Evolutionary conservation across 169 alveolate genomes (phyloP).

Genomic region (Neospora caninum): DNA sequence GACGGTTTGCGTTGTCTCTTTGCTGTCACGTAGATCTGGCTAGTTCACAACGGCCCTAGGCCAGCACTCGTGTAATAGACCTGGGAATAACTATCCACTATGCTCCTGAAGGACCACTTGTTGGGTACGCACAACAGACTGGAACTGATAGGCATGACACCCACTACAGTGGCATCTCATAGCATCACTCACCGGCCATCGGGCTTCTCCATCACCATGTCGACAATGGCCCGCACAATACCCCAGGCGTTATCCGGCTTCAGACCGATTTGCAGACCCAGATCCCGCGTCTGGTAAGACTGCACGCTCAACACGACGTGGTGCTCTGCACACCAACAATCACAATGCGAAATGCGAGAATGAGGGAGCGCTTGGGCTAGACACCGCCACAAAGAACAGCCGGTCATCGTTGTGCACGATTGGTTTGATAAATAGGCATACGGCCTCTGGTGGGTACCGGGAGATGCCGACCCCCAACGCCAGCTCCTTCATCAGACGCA

Average conservation of each 20-base stretch:
- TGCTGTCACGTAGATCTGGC: too few relatives aligned
- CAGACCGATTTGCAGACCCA: slow-evolving; percentile 90
- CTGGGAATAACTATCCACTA: background rate
- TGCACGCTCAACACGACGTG: slow-evolving; percentile 85
- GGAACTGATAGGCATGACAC: background rate
- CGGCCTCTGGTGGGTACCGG: too few relatives aligned
- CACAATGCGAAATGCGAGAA: background rate
- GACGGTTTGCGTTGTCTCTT: too few relatives aligned
- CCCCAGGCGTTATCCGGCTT: slow-evolving; percentile 92
- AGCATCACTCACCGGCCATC: slow-evolving; percentile 85
- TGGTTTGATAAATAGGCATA: background rate
- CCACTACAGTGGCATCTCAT: background rate
- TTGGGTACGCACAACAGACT: too few relatives aligned
- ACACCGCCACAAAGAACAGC: too few relatives aligned
- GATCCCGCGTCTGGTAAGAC: slow-evolving; percentile 87
- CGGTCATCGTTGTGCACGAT: background rate
- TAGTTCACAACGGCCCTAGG: too few relatives aligned
- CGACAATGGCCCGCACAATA: slow-evolving; percentile 82
- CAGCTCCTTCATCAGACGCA: too few relatives aligned
- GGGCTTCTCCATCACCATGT: slow-evolving; percentile 80
- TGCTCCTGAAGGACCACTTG: slow-evolving; percentile 75
- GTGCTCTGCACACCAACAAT: slow-evolving; percentile 61
- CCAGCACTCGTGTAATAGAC: too few relatives aligned
- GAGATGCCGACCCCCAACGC: too few relatives aligned
- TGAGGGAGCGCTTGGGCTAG: background rate